These are phyloP conservation scores for Cubamyces lactineus DNA, from an alignment of 768 basidiomycete species.

Conservation along the genomic window DNA sequence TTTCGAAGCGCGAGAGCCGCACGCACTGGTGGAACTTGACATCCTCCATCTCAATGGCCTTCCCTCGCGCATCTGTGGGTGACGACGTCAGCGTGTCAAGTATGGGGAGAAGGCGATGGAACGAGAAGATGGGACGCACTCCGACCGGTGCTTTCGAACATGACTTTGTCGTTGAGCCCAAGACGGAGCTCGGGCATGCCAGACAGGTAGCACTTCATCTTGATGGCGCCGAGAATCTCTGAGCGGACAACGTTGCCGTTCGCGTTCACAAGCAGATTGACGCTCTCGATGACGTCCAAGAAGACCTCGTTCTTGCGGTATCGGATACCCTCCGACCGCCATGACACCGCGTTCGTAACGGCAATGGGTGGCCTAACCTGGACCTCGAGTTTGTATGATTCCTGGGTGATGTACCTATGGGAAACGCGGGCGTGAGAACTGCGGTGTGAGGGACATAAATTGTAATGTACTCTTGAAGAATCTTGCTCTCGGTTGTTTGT, in stretches of 20 bases:
- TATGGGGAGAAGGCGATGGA: too few relatives aligned
- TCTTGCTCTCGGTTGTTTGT: constrained; percentile 99
- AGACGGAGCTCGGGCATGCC: constrained; percentile 99
- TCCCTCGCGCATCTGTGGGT: constrained; percentile 79
- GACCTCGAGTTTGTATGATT: constrained; percentile 95
- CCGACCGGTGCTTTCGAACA: constrained; percentile 97
- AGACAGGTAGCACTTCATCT: constrained; percentile 99
- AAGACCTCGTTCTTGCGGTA: constrained; percentile 99
- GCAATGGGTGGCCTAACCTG: constrained; percentile 93
- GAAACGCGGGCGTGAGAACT: background rate
- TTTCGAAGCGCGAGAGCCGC: constrained; percentile 94
- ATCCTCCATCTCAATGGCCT: constrained; percentile 99
- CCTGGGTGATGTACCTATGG: constrained; percentile 92
- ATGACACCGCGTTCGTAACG: constrained; percentile 97
- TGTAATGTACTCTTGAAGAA: constrained; percentile 83
- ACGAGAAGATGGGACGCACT: constrained; percentile 63
- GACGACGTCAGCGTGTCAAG: too few relatives aligned
- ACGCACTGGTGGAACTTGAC: constrained; percentile 99
- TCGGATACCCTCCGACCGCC: constrained; percentile 96
- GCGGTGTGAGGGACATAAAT: background rate
- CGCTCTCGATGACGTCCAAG: constrained; percentile 96
- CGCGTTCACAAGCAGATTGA: constrained; percentile 95
- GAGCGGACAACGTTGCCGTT: constrained; percentile 96
- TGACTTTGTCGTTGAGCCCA: constrained; percentile 98
- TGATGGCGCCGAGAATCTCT: constrained; percentile 97